Base-by-base conservation (phyloP, 805 yeast species). In the Teunomyces funiuensis region DNA sequence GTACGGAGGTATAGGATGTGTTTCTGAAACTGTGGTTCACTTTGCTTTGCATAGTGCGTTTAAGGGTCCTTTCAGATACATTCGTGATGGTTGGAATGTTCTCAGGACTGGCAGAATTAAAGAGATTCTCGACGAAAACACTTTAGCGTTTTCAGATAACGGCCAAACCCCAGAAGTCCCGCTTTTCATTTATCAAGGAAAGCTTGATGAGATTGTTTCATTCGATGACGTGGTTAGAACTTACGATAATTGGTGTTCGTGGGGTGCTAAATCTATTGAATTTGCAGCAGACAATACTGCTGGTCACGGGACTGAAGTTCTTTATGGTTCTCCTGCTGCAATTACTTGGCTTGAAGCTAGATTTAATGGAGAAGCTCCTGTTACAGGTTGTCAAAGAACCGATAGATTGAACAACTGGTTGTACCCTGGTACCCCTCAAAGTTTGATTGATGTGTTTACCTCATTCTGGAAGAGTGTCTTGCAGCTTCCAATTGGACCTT, bases 331-430 rank as follows among this genome's bases (percentile, higher is more conserved):
- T 26, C 14, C 43, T 7, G 42, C 42, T 15, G 61, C 54, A 2
- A 37, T 57, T 10, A 28, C 44, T 7, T 58, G 57, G 56, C 17
- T 58, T 6, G 39, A 49, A 30, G 43, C 41, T 10, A 47, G 50
- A 20, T 49, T 55, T 9, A 36, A 44, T 5, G 55, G 57, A 7
- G 43, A 20, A 6, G 28, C 41, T 2, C 41, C 55, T 4, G 44
- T 51, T 11, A 15, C 30, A 3, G 59, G 61, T 2, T 58, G 61
- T 37, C 30, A 37, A 20, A 50, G 40, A 30, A 40, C 33, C 77
- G 83, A 63, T 66, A 46, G 82, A 71, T 46, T 60, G 60, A 9
- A 65, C 53, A 57, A 64, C 66, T 34, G 85, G 72, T 42, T 79
- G 65, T 54, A 56, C 65, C 50, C 60, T 70, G 42, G 65, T 69